A percentile compares a stretch with the other conserved stretches of the same genome.
Evolutionary conservation across 768 basidiomycete species (phyloP).

Genomic region (Mrakia gelida): DNA sequence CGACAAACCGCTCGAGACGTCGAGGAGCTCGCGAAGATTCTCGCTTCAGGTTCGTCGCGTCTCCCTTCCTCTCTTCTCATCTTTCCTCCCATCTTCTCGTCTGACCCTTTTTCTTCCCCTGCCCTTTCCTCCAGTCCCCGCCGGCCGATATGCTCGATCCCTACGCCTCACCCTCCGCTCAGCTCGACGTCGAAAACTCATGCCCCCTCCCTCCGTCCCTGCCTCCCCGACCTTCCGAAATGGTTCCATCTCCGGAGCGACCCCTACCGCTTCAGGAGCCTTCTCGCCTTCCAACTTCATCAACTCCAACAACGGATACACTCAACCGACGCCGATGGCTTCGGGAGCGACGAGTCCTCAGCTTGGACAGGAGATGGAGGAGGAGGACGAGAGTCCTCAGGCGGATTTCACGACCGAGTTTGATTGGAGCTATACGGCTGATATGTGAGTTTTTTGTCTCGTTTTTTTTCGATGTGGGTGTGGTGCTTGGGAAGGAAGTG

Average conservation of each 20-base stretch:
- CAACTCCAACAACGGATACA: conserved; percentile 24
- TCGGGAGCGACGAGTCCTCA: conserved; percentile 15
- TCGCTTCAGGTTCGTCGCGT: conserved; percentile 65
- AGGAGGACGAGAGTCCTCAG: conserved; percentile 27
- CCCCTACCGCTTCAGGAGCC: not conserved
- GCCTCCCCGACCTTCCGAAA: conserved; percentile 46
- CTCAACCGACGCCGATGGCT: conserved; percentile 5
- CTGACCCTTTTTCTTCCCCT: not conserved
- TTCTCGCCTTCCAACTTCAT: conserved; percentile 30
- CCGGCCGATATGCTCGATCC: conserved; percentile 85
- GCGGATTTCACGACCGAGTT: conserved; percentile 32
- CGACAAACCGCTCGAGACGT: conserved; percentile 69
- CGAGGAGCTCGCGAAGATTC: conserved; percentile 66
- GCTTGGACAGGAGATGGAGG: not conserved
- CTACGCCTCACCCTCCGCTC: conserved; percentile 79
- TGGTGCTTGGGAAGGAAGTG: not conserved
- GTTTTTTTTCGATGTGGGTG: not conserved
- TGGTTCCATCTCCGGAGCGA: not conserved
- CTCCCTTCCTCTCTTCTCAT: conserved; percentile 25
- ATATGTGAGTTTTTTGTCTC: not conserved
- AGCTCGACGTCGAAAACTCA: conserved; percentile 45
- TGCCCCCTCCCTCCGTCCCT: conserved; percentile 48
- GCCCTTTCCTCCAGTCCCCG: conserved; percentile 61
- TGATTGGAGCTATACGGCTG: conserved; percentile 5
- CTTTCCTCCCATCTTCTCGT: not conserved